Conservation (phyloP, 768 basidiomycete genomes). For the Mrakia blollopis region DNA sequence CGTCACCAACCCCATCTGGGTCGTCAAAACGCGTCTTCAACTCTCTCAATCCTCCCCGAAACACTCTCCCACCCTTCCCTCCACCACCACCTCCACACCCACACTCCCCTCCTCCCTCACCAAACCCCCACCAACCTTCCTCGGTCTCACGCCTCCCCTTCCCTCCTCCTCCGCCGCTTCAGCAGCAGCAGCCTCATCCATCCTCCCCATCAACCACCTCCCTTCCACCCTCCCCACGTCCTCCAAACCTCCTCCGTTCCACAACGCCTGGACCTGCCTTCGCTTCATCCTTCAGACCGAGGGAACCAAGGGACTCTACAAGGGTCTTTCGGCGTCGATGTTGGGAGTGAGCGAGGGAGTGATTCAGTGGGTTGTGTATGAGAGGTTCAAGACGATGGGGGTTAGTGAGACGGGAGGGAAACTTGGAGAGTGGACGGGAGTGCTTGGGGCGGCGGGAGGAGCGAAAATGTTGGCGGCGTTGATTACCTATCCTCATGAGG, state of each 20-base stretch:
- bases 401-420: conserved; percentile 50
- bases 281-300: conserved; percentile 71
- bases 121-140: conserved; percentile 21
- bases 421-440: conserved; percentile 63
- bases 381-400: conserved; percentile 72
- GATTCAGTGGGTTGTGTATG: conserved; percentile 97
- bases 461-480: conserved; percentile 91
- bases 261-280: conserved; percentile 42
- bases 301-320: conserved; percentile 84
- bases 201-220: conserved; percentile 18
- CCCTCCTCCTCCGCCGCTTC: too few relatives aligned
- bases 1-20: conserved; percentile 98
- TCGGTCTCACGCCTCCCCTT: conserved; percentile 20
- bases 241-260: conserved; percentile 29
- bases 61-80: conserved; percentile 2
- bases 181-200: conserved; percentile 18
- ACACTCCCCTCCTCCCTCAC: conserved; percentile 16
- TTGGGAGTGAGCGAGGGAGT: conserved; percentile 92
- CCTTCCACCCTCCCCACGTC: not conserved
- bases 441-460: conserved; percentile 83
- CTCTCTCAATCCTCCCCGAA: conserved; percentile 46
- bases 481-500: conserved; percentile 98
- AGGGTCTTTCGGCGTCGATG: conserved; percentile 89
- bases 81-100: conserved; percentile 34
- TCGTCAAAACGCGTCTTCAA: conserved; percentile 94